Percentiles rank a stretch among this genome's conserved stretches.
Evolutionary conservation across 257 asterid genomes (phyloP).

Genomic region (Nicotiana knightiana): DNA sequence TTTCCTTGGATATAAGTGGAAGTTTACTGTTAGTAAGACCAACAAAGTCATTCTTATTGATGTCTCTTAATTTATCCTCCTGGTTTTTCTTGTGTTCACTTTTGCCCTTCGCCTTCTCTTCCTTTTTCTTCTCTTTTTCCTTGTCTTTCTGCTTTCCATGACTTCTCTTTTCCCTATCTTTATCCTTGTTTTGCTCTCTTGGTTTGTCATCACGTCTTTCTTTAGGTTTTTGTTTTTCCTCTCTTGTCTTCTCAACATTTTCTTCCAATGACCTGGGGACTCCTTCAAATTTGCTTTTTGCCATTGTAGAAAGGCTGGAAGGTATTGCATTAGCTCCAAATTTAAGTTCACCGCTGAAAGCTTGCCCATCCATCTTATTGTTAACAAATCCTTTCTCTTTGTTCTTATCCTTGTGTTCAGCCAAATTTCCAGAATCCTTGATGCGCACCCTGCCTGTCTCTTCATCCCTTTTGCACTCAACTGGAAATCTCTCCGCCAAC

Average conservation of each 20-base stretch:
- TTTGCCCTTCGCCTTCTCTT: slow-evolving; percentile 28
- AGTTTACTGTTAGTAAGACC: slow-evolving; percentile 21
- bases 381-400: slow-evolving; percentile 33
- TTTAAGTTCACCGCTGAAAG: slow-evolving; percentile 20
- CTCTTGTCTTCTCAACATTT: slow-evolving; percentile 32
- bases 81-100: slow-evolving; percentile 31
- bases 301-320: slow-evolving; percentile 18
- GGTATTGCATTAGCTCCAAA: slow-evolving; percentile 25
- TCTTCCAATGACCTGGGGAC: slow-evolving; percentile 31
- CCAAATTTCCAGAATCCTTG: slow-evolving; percentile 24
- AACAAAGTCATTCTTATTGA: slow-evolving; percentile 19
- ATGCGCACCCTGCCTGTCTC: slow-evolving; percentile 21
- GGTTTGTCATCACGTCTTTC: slow-evolving; percentile 28
- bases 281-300: slow-evolving; percentile 31
- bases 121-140: slow-evolving; percentile 23
- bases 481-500: slow-evolving; percentile 33
- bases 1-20: slow-evolving; percentile 25
- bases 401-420: slow-evolving; percentile 34
- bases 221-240: slow-evolving; percentile 35
- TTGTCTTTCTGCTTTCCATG: slow-evolving; percentile 36
- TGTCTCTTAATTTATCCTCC: slow-evolving; percentile 25
- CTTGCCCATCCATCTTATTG: slow-evolving; percentile 30
- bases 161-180: slow-evolving; percentile 35
- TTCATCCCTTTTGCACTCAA: slow-evolving; percentile 27
- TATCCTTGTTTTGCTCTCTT: slow-evolving; percentile 35